phyloP scores from a whole-genome alignment of 2,329 filamentous ascomycete species.

The Fusarium ramigenum region DNA sequence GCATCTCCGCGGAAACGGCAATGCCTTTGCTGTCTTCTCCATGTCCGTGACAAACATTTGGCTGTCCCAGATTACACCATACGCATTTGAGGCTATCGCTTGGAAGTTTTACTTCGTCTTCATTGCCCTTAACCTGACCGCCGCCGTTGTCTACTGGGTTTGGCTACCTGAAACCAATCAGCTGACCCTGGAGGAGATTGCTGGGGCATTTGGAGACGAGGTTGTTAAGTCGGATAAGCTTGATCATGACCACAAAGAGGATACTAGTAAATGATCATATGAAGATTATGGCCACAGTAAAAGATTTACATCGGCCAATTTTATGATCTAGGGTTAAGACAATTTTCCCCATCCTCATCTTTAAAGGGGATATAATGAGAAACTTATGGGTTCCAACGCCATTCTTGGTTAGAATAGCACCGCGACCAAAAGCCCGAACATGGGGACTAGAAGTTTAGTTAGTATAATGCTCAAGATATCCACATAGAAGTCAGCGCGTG shows the following conservation, averaged over 20 bases:
- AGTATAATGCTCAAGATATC: slow-evolving; percentile 36
- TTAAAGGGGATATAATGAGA: slow-evolving; percentile 16
- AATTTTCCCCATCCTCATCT: background rate
- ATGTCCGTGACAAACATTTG: background rate
- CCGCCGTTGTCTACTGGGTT: background rate
- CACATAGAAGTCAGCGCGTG: slow-evolving; percentile 1
- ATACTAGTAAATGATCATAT: background rate
- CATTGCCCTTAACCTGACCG: background rate
- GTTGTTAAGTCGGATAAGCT: background rate
- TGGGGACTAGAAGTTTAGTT: slow-evolving; percentile 15
- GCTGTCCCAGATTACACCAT: background rate
- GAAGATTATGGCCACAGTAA: background rate
- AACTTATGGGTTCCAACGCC: slow-evolving; percentile 19
- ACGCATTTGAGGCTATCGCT: background rate
- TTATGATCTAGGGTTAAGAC: background rate
- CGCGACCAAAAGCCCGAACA: slow-evolving; percentile 33
- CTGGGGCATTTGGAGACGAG: background rate
- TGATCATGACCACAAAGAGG: background rate
- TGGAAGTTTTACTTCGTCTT: background rate
- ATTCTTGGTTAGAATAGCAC: background rate
- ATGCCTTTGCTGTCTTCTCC: background rate
- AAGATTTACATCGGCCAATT: background rate
- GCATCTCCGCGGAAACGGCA: background rate
- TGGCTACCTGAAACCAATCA: background rate
- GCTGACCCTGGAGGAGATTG: background rate